These are phyloP conservation scores for Corymbia calophylla DNA, from an alignment of 441 rosid genomes.

Conservation along the genomic window DNA sequence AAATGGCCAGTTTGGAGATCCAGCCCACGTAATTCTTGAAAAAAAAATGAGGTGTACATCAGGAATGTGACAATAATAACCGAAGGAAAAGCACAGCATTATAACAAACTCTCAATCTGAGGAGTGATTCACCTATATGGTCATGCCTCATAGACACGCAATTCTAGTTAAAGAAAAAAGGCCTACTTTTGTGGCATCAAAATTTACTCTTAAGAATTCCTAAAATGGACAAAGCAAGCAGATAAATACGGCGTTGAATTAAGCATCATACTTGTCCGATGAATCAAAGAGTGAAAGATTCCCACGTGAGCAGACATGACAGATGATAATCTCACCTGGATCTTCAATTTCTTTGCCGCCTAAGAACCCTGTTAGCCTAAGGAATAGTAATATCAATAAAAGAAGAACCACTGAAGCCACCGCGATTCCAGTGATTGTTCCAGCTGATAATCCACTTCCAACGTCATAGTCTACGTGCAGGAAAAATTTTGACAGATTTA, in stretches of 20 bases:
- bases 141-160: not conserved
- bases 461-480: constrained; percentile 53
- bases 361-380: constrained; percentile 1
- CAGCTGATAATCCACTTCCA: constrained; percentile 48
- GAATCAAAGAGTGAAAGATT: not conserved
- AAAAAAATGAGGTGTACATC: not conserved
- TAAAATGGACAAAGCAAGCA: not conserved
- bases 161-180: not conserved
- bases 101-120: not conserved
- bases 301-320: not conserved
- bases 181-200: not conserved
- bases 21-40: constrained; percentile 46
- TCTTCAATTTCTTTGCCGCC: not conserved
- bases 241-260: not conserved
- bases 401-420: not conserved
- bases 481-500: not conserved
- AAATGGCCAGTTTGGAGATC: constrained; percentile 68
- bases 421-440: constrained; percentile 60
- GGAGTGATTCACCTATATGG: not conserved
- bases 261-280: not conserved
- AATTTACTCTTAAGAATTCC: not conserved
- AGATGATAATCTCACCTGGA: not conserved
- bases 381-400: not conserved
- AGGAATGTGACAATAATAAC: not conserved
- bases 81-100: not conserved